A percentile compares a stretch with the other conserved stretches of the same genome.
Conservation (phyloP, 1,284 basidiomycete species). For the Sporisorium graminicola region DNA sequence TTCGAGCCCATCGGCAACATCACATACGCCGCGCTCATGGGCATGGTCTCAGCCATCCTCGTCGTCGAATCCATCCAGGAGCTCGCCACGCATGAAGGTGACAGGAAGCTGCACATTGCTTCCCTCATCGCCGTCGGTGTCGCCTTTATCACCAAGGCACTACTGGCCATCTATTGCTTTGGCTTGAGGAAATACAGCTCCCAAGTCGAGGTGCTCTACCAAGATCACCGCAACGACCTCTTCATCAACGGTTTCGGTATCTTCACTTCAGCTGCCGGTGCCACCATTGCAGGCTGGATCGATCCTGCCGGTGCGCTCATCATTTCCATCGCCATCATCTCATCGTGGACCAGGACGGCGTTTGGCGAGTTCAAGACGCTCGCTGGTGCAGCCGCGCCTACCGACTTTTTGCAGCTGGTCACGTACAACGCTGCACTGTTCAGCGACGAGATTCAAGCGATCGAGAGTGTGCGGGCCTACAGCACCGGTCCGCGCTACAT, state of each 20-base stretch:
- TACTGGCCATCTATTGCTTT: constrained; percentile 88
- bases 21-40: constrained; percentile 76
- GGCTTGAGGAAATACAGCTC: constrained; percentile 82
- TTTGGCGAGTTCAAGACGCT: constrained; percentile 82
- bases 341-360: constrained; percentile 76
- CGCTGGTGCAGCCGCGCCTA: constrained; percentile 89
- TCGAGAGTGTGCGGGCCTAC: constrained; percentile 77
- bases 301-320: constrained; percentile 83
- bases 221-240: constrained; percentile 86
- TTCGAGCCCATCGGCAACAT: constrained; percentile 84
- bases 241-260: constrained; percentile 76
- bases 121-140: constrained; percentile 84
- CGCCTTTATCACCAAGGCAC: constrained; percentile 86
- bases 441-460: constrained; percentile 82
- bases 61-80: constrained; percentile 84
- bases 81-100: constrained; percentile 76
- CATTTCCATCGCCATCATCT: constrained; percentile 81
- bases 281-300: constrained; percentile 86
- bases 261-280: constrained; percentile 89
- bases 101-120: constrained; percentile 81
- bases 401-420: constrained; percentile 88
- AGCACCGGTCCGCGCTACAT: constrained; percentile 79
- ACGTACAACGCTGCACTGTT: constrained; percentile 82
- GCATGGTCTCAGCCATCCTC: constrained; percentile 84
- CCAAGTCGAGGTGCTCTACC: constrained; percentile 93